Evolutionary conservation across 2,329 filamentous ascomycete species (phyloP), one percentile per base, ranked within the genome.

Genomic region (Xenoacremonium recifei): DNA sequence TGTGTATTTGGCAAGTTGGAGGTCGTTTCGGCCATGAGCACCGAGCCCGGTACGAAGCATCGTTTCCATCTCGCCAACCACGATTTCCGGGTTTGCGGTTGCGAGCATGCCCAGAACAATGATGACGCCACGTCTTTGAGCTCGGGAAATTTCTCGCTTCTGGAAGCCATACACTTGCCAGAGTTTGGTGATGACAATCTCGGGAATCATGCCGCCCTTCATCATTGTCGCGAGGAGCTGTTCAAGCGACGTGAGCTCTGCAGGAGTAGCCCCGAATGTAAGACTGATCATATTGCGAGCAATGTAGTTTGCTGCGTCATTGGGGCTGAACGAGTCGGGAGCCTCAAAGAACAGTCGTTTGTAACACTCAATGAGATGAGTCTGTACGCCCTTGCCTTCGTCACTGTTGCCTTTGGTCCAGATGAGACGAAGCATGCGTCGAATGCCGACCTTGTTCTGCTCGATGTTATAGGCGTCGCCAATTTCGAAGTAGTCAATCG

Each of bases 341-440:
- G 95, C 91, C 60, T 96, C 89, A 57, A 99, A 99, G 68, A 97
- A 99, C 1, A 99, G 79, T 16, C 89, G 84, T 61, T 87, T 93
- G 72, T 99, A 99, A 65, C 89, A 96, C 55, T 99, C 93, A 52
- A 99, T 96, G 21, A 99, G 76, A 66, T 99, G 93, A 3, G 87
- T 88, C 63, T 99, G 95, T 3, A 99, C 91, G 42, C 93, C 93
- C 69, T 97, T 99, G 57, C 95, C 93, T 73, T 99, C 95, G 59
- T 99, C 93, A 57, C 90, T 97, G 68, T 97, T 99, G 55, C 93
- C 92, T 69, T 99, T 99, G 50, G 93, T 99, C 93, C 93, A 99
- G 64, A 99, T 99, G 16, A 99, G 76, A 39, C 92, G 85, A 49
- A 99, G 76, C 93, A 99, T 99, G 43, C 90, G 85, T 45, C 92